Evolutionary conservation across 495 filamentous ascomycete genomes (phyloP).

Genomic region (Hypoxylon lenormandii): DNA sequence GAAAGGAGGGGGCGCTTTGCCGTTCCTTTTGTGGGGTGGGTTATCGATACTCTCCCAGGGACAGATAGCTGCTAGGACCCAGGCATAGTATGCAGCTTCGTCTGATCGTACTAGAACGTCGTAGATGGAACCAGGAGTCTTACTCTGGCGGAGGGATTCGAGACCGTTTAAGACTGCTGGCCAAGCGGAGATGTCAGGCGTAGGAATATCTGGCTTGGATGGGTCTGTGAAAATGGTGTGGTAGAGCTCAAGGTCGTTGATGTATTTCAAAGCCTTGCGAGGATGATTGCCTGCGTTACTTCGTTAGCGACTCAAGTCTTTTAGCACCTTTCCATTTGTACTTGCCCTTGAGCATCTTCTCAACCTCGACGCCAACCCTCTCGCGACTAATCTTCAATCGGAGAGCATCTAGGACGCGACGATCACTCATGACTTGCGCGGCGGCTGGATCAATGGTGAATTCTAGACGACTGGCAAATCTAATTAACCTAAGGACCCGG

Average conservation of each 20-base stretch:
- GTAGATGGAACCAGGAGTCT: constrained; percentile 63
- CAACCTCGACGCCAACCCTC: constrained; percentile 81
- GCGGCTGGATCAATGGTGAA: constrained; percentile 79
- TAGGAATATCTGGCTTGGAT: constrained; percentile 52
- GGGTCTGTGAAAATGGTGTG: constrained; percentile 82
- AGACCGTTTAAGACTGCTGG: constrained; percentile 64
- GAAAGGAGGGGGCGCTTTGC: constrained; percentile 58
- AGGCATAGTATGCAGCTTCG: constrained; percentile 74
- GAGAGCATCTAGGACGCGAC: constrained; percentile 78
- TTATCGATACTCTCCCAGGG: constrained; percentile 76
- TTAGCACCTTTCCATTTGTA: not conserved
- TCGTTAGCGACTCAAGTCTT: constrained; percentile 19
- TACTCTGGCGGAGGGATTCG: constrained; percentile 59
- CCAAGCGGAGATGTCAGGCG: constrained; percentile 61
- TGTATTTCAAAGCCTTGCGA: constrained; percentile 72
- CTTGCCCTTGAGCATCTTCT: constrained; percentile 87
- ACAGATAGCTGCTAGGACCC: constrained; percentile 77
- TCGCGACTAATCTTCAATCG: constrained; percentile 91
- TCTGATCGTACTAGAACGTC: constrained; percentile 67
- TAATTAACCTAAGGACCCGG: constrained; percentile 85
- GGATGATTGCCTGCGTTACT: constrained; percentile 72
- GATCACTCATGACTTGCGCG: constrained; percentile 78
- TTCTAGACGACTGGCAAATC: constrained; percentile 86
- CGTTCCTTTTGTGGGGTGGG: constrained; percentile 55
- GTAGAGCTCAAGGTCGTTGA: constrained; percentile 81